phyloP scores from a whole-genome alignment of 1,139 yeast genomes.

The Suzukiozyma palmioleophila region DNA sequence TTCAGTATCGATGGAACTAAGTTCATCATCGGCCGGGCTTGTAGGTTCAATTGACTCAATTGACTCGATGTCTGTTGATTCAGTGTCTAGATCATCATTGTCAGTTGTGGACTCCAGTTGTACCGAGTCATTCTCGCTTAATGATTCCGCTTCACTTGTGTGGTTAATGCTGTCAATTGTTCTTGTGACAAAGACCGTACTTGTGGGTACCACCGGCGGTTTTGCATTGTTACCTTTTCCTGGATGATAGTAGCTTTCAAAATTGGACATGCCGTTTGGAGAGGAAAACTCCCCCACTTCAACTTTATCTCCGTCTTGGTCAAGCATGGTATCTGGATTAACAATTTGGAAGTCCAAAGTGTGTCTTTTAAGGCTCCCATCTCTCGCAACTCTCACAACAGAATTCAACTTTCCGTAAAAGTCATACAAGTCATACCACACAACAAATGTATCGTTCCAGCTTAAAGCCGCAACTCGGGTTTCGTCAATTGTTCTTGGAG shows the following conservation, averaged over 20 bases:
- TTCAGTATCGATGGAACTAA: neutral
- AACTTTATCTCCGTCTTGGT: slow-evolving; percentile 28
- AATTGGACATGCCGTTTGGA: slow-evolving; percentile 23
- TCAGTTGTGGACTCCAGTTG: no score
- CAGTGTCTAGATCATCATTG: no score
- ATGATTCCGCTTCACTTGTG: neutral
- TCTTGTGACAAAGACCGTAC: slow-evolving; percentile 1
- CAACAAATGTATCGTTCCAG: slow-evolving; percentile 32
- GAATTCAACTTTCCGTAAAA: slow-evolving; percentile 25
- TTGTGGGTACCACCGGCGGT: neutral
- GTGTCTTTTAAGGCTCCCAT: slow-evolving; percentile 14
- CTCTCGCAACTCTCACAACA: slow-evolving; percentile 22
- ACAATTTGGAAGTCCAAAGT: slow-evolving; percentile 19
- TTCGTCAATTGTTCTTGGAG: slow-evolving; percentile 19
- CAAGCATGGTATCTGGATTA: slow-evolving; percentile 29
- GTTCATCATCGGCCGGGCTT: neutral
- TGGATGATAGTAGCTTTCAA: slow-evolving; percentile 16
- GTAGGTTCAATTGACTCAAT: neutral
- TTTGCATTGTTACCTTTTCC: neutral
- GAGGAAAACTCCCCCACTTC: slow-evolving; percentile 16
- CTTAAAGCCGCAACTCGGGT: slow-evolving; percentile 14
- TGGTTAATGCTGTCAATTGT: neutral
- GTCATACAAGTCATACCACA: slow-evolving; percentile 39
- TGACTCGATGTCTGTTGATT: no score
- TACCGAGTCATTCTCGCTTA: no score